Evolutionary conservation across 345 rosid species (phyloP).

Genomic region (Adansonia digitata): DNA sequence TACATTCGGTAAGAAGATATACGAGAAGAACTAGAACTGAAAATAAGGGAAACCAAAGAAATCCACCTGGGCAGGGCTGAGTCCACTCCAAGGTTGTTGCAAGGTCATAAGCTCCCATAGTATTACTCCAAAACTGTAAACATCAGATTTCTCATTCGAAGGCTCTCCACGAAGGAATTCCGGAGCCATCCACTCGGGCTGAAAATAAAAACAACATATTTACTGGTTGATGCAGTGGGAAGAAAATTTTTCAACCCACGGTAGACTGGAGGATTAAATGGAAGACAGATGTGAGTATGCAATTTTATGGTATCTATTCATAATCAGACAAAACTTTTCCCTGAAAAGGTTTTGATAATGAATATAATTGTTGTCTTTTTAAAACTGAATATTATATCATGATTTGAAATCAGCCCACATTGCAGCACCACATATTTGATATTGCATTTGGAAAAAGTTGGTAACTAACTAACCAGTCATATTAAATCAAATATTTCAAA

Average conservation of each 20-base stretch:
- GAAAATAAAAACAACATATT: slow-evolving; percentile 44
- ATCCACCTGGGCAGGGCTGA: slow-evolving; percentile 85
- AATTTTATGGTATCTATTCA: neutral
- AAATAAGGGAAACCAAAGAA: neutral
- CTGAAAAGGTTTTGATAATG: neutral
- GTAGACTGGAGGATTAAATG: slow-evolving; percentile 15
- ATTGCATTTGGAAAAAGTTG: neutral
- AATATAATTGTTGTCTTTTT: neutral
- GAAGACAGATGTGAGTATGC: neutral
- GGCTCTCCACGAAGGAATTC: slow-evolving; percentile 98
- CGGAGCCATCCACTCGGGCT: slow-evolving; percentile 99
- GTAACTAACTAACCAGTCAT: neutral
- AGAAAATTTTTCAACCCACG: slow-evolving; percentile 26
- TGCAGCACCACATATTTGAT: neutral
- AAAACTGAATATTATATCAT: neutral
- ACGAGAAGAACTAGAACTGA: neutral
- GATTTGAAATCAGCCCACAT: neutral
- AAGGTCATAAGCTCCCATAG: slow-evolving; percentile 87
- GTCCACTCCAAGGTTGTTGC: slow-evolving; percentile 96
- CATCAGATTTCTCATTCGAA: slow-evolving; percentile 93
- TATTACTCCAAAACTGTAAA: slow-evolving; percentile 87
- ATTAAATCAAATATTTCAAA: neutral
- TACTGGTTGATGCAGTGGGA: slow-evolving; percentile 31
- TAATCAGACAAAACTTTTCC: neutral
- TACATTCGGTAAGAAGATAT: neutral